Conservation (phyloP, 768 basidiomycete genomes). For the Lentinula edodes region DNA sequence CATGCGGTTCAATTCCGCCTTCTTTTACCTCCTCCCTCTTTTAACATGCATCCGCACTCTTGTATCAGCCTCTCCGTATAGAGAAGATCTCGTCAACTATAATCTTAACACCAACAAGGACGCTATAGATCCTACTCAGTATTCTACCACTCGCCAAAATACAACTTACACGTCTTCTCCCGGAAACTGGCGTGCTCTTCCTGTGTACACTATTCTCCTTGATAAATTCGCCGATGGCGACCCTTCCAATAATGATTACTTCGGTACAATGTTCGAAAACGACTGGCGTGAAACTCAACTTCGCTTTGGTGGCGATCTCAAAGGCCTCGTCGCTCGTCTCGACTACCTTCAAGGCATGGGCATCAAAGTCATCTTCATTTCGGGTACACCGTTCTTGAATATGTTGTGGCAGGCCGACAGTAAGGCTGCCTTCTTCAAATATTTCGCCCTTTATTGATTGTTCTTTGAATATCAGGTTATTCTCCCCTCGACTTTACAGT, state of each 20-base stretch:
- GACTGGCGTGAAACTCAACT: slow-evolving; percentile 89
- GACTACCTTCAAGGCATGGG: slow-evolving; percentile 94
- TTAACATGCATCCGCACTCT: slow-evolving; percentile 7
- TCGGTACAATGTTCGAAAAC: slow-evolving; percentile 70
- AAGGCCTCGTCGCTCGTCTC: slow-evolving; percentile 65
- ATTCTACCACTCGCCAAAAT: slow-evolving; percentile 55
- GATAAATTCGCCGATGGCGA: slow-evolving; percentile 96
- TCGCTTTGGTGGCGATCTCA: slow-evolving; percentile 85
- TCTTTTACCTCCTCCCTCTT: background rate
- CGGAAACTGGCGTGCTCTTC: slow-evolving; percentile 70
- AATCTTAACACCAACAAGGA: slow-evolving; percentile 78
- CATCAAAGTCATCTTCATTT: slow-evolving; percentile 78
- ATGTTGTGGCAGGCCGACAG: slow-evolving; percentile 97
- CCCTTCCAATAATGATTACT: slow-evolving; percentile 89
- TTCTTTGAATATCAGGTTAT: slow-evolving; percentile 54
- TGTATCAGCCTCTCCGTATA: slow-evolving; percentile 59
- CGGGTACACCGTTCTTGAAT: slow-evolving; percentile 89
- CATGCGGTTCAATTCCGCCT: background rate
- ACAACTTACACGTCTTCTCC: slow-evolving; percentile 75
- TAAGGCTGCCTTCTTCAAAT: slow-evolving; percentile 30
- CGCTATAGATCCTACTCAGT: slow-evolving; percentile 62
- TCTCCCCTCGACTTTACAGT: slow-evolving; percentile 90
- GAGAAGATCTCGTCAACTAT: slow-evolving; percentile 59
- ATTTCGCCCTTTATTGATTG: background rate
- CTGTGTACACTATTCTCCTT: slow-evolving; percentile 75